Evolutionary conservation across 169 alveolate genomes (phyloP), one percentile per base, ranked within the genome.

Genomic region (Perkinsus marinus): DNA sequence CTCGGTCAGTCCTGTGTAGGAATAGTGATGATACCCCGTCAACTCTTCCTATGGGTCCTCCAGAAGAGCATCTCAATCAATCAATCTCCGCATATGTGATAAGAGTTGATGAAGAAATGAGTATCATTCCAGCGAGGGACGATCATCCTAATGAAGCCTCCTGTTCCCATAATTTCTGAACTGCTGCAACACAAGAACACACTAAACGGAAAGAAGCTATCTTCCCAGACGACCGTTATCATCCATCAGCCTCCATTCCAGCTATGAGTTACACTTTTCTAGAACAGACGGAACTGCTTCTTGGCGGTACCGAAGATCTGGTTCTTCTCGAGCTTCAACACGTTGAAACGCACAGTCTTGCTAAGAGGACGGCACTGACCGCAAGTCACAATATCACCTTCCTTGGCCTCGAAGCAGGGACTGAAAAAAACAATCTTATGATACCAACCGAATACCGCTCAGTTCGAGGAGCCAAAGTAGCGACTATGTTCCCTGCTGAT

Each of bases 311-410:
- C 99, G 95, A 98, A 97, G 93, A 98, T 98, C 96, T 98, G 99
- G 96, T 98, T 98, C 96, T 97, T 97, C 96, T 98, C 99, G 90
- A 98, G 99, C 96, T 98, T 98, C 94, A 98, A 95, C 89, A 98
- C 99, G 96, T 98, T 98, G 97, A 99, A 99, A 95, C 99, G 96
- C 79, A 99, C 99, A 43, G 99, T 98, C 97, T 99, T 99, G 57
- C 99, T 98, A 91, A 99, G 97, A 41, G 99, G 99, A 93, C 99
- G 97, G 96, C 92, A 93, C 93, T 95, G 96, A 47, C 95, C 96
- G 68, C 95, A 94, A 91, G 96, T 96, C 47, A 95, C 96, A 90
- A 96, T 95, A 92, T 95, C 97, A 90, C 96, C 95, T 93, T 93
- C 95, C 47, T 92, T 92, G 68, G 94, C 91, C 43, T 91, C 91